phyloP scores from a whole-genome alignment of 129 eudicot species.

The Escallonia rubra region DNA sequence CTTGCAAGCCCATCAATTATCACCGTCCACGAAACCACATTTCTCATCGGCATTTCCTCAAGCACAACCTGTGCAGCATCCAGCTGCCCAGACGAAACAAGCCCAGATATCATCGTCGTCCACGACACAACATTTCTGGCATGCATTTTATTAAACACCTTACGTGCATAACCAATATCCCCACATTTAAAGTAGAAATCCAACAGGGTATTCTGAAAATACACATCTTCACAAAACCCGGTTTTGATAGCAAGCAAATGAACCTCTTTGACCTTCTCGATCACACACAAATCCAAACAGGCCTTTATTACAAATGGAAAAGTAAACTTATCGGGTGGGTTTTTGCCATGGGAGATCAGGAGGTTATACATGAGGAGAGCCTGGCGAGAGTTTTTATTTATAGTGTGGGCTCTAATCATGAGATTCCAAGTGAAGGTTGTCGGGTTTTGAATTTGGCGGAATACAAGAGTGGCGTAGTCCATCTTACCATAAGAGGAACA shows the following conservation, averaged over 20 bases:
- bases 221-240: conserved; percentile 21
- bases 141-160: conserved; percentile 29
- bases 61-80: conserved; percentile 20
- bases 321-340: conserved; percentile 28
- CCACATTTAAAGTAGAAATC: conserved; percentile 26
- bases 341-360: conserved; percentile 17
- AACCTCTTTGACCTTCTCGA: conserved; percentile 21
- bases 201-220: conserved; percentile 18
- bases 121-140: conserved; percentile 32
- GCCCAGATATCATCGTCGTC: conserved; percentile 32
- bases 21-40: conserved; percentile 36
- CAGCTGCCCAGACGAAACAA: conserved; percentile 18
- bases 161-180: conserved; percentile 7
- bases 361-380: conserved; percentile 18
- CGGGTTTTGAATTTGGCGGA: conserved; percentile 11
- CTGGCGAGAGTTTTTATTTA: background rate
- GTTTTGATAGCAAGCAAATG: conserved; percentile 24
- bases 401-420: conserved; percentile 19
- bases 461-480: conserved; percentile 15
- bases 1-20: conserved; percentile 28
- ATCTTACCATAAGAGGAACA: conserved; percentile 18
- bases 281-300: background rate
- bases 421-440: conserved; percentile 22
- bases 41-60: conserved; percentile 26
- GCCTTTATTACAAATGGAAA: conserved; percentile 27